phyloP scores from a whole-genome alignment of 495 filamentous ascomycete genomes.

The Aspergillus bridgeri region DNA sequence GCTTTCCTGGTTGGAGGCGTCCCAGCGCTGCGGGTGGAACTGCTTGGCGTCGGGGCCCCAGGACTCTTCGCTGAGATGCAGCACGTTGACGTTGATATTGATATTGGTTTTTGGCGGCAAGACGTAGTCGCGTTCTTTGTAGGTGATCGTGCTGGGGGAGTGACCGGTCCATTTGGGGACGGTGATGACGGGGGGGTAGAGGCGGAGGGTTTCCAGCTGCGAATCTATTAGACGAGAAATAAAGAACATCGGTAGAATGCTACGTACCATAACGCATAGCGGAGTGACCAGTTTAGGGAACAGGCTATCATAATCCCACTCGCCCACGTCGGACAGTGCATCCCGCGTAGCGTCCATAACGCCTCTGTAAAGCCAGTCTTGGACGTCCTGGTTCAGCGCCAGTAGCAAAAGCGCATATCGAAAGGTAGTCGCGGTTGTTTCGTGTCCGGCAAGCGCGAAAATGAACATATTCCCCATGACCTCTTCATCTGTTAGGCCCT shows the following conservation, averaged over 20 bases:
- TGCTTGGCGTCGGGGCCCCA: constrained; percentile 37
- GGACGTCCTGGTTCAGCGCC: constrained; percentile 36
- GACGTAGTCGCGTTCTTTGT: constrained; percentile 20
- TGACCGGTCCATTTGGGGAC: constrained; percentile 35
- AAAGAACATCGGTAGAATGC: too few relatives aligned
- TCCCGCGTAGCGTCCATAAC: constrained; percentile 27
- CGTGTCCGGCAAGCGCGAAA: constrained; percentile 50
- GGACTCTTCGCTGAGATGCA: constrained; percentile 42
- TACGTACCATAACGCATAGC: constrained; percentile 35
- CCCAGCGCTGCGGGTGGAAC: constrained; percentile 35
- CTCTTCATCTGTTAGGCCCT: constrained; percentile 32
- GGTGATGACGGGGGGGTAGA: constrained; percentile 34
- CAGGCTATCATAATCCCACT: constrained; percentile 35
- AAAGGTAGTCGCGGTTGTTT: constrained; percentile 47
- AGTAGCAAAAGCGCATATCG: constrained; percentile 39
- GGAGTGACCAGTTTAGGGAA: constrained; percentile 36
- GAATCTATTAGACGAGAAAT: too few relatives aligned
- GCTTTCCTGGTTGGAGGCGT: constrained; percentile 16
- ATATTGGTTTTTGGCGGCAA: constrained; percentile 35
- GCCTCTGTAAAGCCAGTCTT: constrained; percentile 40
- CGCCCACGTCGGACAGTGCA: constrained; percentile 17
- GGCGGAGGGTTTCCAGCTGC: constrained; percentile 41
- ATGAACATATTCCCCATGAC: constrained; percentile 49
- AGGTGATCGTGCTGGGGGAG: constrained; percentile 12
- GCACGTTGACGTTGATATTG: constrained; percentile 29